Base-by-base conservation (phyloP, 306 rosid genomes). In the Cyamopsis tetragonoloba region DNA sequence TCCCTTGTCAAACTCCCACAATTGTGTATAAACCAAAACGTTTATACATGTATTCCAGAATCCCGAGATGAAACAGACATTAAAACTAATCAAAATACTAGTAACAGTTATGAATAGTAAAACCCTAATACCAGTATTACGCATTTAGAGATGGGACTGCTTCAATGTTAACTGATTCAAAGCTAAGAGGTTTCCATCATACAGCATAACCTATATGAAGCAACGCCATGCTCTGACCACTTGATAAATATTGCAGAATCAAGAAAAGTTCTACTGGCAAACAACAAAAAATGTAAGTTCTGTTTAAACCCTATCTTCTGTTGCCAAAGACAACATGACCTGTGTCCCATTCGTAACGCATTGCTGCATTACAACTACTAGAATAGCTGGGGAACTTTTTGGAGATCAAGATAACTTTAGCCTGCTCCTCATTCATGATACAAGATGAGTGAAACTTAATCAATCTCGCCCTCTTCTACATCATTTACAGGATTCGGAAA, bases 401-500 rank as follows among this genome's bases (percentile, higher is more conserved):
- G 4, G 42, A 37, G 55, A 74, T 49, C 51, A 48, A 30, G 30
- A 63, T 70, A 48, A 70, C 23, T 71, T 24, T 65, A 66, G 27
- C 23, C 65, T 65, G 44, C 72, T 42, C 30, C 42, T 23, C 11
- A 19, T 50, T 72, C 62, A 58, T 49, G 48, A 47, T 66, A 75
- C 72, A 80, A 48, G 47, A 31, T 26, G 57, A 15, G 66, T 27
- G 63, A 6, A 41, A 10, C 60, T 76, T 72, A 83, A 69, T 87
- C 91, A 50, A 89, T 85, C 74, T 89, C 96, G 71, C 96, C 96
- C 84, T 87, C 96, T 74, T 87, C 93, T 26, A 83, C 80, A 73
- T 89, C 95, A 66, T 81, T 78, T 56, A 87, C 73, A 64, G 82
- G 50, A 62, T 80, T 67, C 3, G 85, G 84, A 43, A 18, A 35